Evolutionary conservation across 768 basidiomycete genomes (phyloP), one percentile per base, ranked within the genome.

Genomic region (Psilocybe sp.): DNA sequence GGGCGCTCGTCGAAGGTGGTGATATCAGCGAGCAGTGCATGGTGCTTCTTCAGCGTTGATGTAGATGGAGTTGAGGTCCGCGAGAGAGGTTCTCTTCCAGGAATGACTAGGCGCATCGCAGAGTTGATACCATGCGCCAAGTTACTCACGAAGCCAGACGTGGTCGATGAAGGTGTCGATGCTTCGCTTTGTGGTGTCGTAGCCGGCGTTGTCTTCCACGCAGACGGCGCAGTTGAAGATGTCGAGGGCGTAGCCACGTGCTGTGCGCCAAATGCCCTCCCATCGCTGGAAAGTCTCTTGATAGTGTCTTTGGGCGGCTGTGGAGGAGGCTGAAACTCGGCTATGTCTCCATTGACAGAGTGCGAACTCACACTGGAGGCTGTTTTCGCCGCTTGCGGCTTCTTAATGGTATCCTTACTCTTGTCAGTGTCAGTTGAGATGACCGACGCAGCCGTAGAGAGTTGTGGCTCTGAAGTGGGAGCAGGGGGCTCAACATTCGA

Each of bases 1-100:
- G 90, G 89, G 16, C 79, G 78, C 12, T 86, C 84, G 59, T 89
- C 86, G 32, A 85, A 81, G 4, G 63, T 59, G 11, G 65, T 63
- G 10, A 68, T 68, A 34, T 75, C 74, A 13, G 66, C 64, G 0
- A 70, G 60, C 6, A 84, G 70, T 12, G 81, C 68, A 5, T 76
- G 79, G 51, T 82, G 80, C 43, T 80, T 80, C 43, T 67, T 68
- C 54, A 71, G 76, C 4, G 48, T 9, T 33, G 61, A 49, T 2
- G 63, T 53, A 0, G 56, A 52, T 28, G 76, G 71, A n/a, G 72
- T 59, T 2, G 63, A 40, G 2, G 72, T 58, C 3, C 64, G 68
- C 3, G 67, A 62, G 0, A 61, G 48, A 1, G 71, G 68, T 8
- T 66, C 69, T 18, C 47, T 58, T 47, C 64, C 23, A 4, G 23